Percentiles rank a stretch among this genome's conserved stretches.
These are phyloP conservation scores for Dactylonectria macrodidyma DNA, from an alignment of 2,329 filamentous ascomycete genomes.

Conservation along the genomic window DNA sequence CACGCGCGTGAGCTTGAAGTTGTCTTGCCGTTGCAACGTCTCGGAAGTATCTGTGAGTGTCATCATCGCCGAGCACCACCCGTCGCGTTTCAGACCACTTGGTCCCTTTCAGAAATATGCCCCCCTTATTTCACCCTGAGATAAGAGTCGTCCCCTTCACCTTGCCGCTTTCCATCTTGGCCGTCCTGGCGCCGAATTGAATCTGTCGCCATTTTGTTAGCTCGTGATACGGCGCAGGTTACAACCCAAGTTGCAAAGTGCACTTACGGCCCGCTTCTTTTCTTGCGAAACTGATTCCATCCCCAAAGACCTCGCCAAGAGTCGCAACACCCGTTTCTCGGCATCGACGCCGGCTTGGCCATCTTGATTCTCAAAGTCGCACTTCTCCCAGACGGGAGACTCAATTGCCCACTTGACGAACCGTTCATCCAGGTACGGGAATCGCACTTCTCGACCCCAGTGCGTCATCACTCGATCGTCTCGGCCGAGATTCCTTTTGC, in stretches of 20 bases:
- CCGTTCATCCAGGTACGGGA: constrained; percentile 90
- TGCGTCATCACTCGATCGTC: constrained; percentile 93
- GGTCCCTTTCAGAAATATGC: constrained; percentile 28
- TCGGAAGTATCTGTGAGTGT: constrained; percentile 83
- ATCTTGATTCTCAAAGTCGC: constrained; percentile 78
- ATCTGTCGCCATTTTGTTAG: constrained; percentile 65
- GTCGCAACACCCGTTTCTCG: constrained; percentile 84
- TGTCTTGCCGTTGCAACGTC: constrained; percentile 54
- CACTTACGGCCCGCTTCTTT: constrained; percentile 89
- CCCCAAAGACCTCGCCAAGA: constrained; percentile 82
- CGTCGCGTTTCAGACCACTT: constrained; percentile 26
- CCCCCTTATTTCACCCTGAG: constrained; percentile 52
- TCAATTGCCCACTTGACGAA: constrained; percentile 86
- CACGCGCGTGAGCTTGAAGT: constrained; percentile 48
- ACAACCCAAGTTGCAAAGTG: background rate
- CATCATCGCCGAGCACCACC: constrained; percentile 70
- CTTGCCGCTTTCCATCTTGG: constrained; percentile 82
- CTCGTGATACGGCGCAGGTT: background rate
- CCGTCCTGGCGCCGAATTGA: constrained; percentile 86
- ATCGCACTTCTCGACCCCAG: constrained; percentile 90
- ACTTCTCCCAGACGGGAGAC: constrained; percentile 86
- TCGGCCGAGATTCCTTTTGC: constrained; percentile 93
- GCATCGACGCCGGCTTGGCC: constrained; percentile 71
- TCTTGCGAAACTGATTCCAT: constrained; percentile 82
- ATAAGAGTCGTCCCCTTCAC: constrained; percentile 78